Conservation (phyloP, 495 filamentous ascomycete species). For the Penicillium lividum region DNA sequence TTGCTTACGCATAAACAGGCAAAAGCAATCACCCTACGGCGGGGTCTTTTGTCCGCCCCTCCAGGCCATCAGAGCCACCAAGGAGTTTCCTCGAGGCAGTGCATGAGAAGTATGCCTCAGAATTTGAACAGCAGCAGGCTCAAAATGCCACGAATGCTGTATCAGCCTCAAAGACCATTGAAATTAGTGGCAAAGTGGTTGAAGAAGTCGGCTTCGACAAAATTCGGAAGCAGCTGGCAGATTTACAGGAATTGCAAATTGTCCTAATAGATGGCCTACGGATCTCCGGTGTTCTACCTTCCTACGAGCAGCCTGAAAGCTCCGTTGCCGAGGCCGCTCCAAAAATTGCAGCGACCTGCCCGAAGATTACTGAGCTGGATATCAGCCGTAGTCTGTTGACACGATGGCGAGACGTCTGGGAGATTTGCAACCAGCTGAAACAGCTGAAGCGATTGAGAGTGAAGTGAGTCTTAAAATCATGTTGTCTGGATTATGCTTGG, state of each 20-base stretch:
- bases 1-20: conserved; percentile 45
- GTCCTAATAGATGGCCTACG: conserved; percentile 77
- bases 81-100: conserved; percentile 78
- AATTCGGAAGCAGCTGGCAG: conserved; percentile 74
- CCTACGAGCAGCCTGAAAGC: conserved; percentile 36
- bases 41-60: conserved; percentile 84
- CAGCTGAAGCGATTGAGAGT: conserved; percentile 64
- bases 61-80: conserved; percentile 63
- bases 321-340: conserved; percentile 23
- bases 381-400: conserved; percentile 82
- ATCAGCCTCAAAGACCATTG: conserved; percentile 49
- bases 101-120: conserved; percentile 76
- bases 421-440: conserved; percentile 68
- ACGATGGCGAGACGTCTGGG: conserved; percentile 60
- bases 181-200: conserved; percentile 81
- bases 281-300: conserved; percentile 49
- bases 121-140: conserved; percentile 35
- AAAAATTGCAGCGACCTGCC: conserved; percentile 41
- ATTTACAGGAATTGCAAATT: conserved; percentile 73
- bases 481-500: not conserved
- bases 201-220: conserved; percentile 98
- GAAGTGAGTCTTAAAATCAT: conserved; percentile 53
- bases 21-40: conserved; percentile 63
- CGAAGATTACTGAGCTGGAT: conserved; percentile 78
- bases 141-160: conserved; percentile 19